Conservation (phyloP, 345 rosid genomes). For the Limnanthes douglasii region DNA sequence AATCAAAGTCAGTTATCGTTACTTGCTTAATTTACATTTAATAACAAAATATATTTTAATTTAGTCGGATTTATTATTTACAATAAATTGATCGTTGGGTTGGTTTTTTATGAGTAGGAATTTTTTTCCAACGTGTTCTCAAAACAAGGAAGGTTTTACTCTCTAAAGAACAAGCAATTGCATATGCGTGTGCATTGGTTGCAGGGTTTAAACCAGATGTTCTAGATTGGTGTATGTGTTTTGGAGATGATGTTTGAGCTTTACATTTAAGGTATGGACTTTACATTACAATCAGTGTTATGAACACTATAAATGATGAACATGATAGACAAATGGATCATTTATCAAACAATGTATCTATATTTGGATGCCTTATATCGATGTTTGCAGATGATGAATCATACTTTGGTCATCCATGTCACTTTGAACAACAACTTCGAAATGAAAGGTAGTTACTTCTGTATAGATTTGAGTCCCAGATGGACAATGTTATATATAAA, state of each 20-base stretch:
- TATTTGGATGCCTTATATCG: conserved; percentile 74
- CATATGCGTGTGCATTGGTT: conserved; percentile 86
- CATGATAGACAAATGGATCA: conserved; percentile 51
- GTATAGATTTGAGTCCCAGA: too few species aligned
- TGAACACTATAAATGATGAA: not conserved
- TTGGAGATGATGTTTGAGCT: conserved; percentile 90
- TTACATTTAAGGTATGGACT: conserved; percentile 56
- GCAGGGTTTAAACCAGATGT: conserved; percentile 66
- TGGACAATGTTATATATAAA: too few species aligned
- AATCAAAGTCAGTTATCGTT: conserved; percentile 60
- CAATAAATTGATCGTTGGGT: conserved; percentile 10
- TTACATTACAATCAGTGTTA: not conserved
- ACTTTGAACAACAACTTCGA: conserved; percentile 42
- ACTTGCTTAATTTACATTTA: not conserved
- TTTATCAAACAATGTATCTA: conserved; percentile 84
- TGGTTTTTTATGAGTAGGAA: conserved; percentile 33
- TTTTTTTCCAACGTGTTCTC: conserved; percentile 71
- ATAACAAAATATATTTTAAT: not conserved
- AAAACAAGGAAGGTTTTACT: conserved; percentile 71
- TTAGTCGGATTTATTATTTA: conserved; percentile 2
- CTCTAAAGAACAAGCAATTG: conserved; percentile 97
- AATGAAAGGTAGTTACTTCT: conserved; percentile 34
- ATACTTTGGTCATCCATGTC: conserved; percentile 46
- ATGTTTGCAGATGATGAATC: conserved; percentile 67
- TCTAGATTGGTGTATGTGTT: conserved; percentile 58